A percentile compares a stretch with the other conserved stretches of the same genome.
phyloP scores from a whole-genome alignment of 768 basidiomycete genomes.

The Mycena floridula region DNA sequence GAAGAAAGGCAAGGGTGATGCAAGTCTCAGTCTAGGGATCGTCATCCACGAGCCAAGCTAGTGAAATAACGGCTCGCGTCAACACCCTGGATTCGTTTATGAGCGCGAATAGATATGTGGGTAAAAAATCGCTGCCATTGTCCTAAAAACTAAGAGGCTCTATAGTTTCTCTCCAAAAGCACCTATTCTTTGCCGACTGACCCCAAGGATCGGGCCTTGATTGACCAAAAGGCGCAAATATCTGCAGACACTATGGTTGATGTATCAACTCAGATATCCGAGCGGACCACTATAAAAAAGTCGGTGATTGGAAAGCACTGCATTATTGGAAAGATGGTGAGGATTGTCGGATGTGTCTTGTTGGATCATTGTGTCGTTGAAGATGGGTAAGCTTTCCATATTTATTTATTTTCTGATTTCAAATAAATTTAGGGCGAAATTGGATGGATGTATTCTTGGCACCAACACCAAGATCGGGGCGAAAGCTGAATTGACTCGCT shows the following conservation, averaged over 20 bases:
- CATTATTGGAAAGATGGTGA: conserved; percentile 78
- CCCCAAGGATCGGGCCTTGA: conserved; percentile 56
- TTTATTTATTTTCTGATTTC: conserved; percentile 1
- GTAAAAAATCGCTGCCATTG: background rate
- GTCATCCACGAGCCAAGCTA: conserved; percentile 58
- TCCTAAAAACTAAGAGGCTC: conserved; percentile 3
- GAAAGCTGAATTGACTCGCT: conserved; percentile 62
- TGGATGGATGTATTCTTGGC: conserved; percentile 74
- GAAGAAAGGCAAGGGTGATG: conserved; percentile 25
- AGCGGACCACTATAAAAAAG: conserved; percentile 75
- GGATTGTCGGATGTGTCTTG: conserved; percentile 74
- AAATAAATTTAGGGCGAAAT: conserved; percentile 47
- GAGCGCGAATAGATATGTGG: conserved; percentile 74
- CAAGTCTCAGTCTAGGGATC: conserved; percentile 59
- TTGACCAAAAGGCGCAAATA: conserved; percentile 79
- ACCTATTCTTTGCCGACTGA: conserved; percentile 53
- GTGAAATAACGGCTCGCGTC: conserved; percentile 55
- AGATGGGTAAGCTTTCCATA: conserved; percentile 58
- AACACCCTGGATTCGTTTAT: conserved; percentile 75
- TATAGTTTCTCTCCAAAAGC: conserved; percentile 45
- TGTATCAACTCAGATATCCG: conserved; percentile 75
- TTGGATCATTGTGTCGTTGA: conserved; percentile 86
- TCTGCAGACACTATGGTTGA: conserved; percentile 80
- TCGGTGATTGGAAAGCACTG: conserved; percentile 80
- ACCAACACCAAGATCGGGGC: conserved; percentile 65